phyloP scores from a whole-genome alignment of 306 rosid genomes.

The Gillenia trifoliata region DNA sequence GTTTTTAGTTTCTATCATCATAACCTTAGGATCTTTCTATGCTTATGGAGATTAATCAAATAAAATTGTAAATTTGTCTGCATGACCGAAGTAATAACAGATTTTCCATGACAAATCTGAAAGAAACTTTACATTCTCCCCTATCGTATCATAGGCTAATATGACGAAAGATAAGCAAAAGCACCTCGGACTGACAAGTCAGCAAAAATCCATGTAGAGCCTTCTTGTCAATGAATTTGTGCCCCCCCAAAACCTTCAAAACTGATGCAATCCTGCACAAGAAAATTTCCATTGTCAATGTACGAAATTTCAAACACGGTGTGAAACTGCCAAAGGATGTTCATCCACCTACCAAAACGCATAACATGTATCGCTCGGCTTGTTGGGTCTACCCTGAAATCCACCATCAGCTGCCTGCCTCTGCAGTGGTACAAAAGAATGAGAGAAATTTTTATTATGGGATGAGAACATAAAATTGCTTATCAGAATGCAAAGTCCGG shows the following conservation, averaged over 20 bases:
- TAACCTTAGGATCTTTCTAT: neutral
- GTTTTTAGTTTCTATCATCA: neutral
- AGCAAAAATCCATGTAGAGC: conserved; percentile 61
- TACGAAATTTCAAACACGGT: conserved; percentile 10
- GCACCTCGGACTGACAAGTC: conserved; percentile 78
- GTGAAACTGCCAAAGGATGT: conserved; percentile 8
- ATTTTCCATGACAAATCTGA: neutral
- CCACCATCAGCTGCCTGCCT: conserved; percentile 84
- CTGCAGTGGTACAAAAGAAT: conserved; percentile 39
- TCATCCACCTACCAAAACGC: conserved; percentile 74
- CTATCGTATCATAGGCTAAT: neutral
- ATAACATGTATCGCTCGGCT: conserved; percentile 79
- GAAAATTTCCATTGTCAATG: conserved; percentile 25
- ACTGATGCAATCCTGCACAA: conserved; percentile 73
- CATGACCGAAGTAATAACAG: neutral
- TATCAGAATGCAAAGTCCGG: conserved; percentile 6
- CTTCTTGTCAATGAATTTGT: conserved; percentile 48
- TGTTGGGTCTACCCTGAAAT: conserved; percentile 92
- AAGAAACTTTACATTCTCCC: neutral
- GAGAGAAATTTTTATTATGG: neutral
- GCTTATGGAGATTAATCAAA: neutral
- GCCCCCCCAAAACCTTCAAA: conserved; percentile 68
- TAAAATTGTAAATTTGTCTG: neutral
- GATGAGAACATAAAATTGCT: neutral
- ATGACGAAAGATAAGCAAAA: neutral